Evolutionary conservation across 768 basidiomycete genomes (phyloP).

Genomic region (Agaricus sinodeliciosus): DNA sequence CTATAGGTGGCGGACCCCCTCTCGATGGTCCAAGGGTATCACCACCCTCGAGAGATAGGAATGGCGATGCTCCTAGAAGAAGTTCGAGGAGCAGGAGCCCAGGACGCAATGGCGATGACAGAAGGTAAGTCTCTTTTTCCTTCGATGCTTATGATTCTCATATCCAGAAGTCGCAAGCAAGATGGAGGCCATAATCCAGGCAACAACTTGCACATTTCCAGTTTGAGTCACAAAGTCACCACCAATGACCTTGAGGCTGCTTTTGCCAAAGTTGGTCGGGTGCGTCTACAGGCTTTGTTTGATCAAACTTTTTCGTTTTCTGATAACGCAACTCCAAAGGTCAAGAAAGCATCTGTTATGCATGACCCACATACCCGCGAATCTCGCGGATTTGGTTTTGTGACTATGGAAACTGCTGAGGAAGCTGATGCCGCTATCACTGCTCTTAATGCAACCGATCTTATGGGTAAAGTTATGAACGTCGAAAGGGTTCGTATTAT

Average conservation of each 20-base stretch:
- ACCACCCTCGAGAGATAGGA: slow-evolving; percentile 28
- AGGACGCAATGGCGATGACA: slow-evolving; percentile 38
- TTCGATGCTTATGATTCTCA: slow-evolving; percentile 13
- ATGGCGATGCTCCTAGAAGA: slow-evolving; percentile 50
- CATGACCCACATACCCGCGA: slow-evolving; percentile 67
- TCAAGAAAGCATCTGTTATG: slow-evolving; percentile 66
- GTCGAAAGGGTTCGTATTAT: slow-evolving; percentile 70
- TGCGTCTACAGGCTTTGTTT: slow-evolving; percentile 12
- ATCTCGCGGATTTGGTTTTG: slow-evolving; percentile 76
- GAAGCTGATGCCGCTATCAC: slow-evolving; percentile 91
- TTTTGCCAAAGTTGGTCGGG: slow-evolving; percentile 77
- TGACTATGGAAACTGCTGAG: slow-evolving; percentile 61
- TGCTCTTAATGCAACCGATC: slow-evolving; percentile 73
- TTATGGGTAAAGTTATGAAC: slow-evolving; percentile 81
- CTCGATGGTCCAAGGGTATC: slow-evolving; percentile 39
- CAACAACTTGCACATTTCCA: slow-evolving; percentile 60
- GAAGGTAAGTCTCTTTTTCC: slow-evolving; percentile 41
- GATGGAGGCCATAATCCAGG: slow-evolving; percentile 61
- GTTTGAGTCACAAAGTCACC: slow-evolving; percentile 54
- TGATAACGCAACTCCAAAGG: slow-evolving; percentile 34
- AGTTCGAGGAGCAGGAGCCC: slow-evolving; percentile 81
- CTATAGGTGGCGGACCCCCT: slow-evolving; percentile 38
- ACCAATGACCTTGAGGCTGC: slow-evolving; percentile 83
- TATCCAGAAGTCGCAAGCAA: slow-evolving; percentile 24
- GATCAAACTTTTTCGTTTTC: neutral